Evolutionary conservation across 2,329 filamentous ascomycete genomes (phyloP), one percentile per base, ranked within the genome.

Genomic region (Pestalotiopsis sp.): DNA sequence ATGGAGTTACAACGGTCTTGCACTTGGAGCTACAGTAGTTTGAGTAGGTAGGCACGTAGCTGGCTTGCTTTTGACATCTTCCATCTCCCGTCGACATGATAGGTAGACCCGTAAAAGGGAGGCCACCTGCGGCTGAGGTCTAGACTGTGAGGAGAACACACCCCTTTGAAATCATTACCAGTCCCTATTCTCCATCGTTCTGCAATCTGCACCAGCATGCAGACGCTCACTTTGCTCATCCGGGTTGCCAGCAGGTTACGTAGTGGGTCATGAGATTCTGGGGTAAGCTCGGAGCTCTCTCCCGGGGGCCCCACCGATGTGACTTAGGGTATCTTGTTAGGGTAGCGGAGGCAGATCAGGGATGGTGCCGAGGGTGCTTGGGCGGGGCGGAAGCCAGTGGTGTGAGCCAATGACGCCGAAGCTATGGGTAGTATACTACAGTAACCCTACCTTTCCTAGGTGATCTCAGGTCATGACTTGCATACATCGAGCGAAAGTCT

Each of bases 251-350:
- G 13, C 36, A 38, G 13, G 27, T 13, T 36, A 20, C 57, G 11
- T 20, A 62, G 59, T 62, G 31, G 59, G 13, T 62, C 23, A 59
- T 25, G 25, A 25, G 56, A 52, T n/a, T 59, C 59, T 39, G 59
- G 59, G 59, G 59, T 62, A 62, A 23, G 57, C 23, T 59, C 57
- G 23, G 23, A 59, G 57, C 23, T 59, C 57, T 59, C 57, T 59
- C 20, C 57, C 17, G 57, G 23, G 23, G 23, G 25, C 11, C 20
- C 17, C 31, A 36, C 31, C 31, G 31, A 36, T 36, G 31, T 36
- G 31, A 36, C 31, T 36, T 36, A 52, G 45, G 45, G 45, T 9
- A 17, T 13, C 14, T 52, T 6, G 45, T 52, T 36, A 9, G 31
- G 45, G 45, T 4, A 52, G 45, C 20, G 45, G 45, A 17, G 17